Conservation (phyloP, 2,329 filamentous ascomycete species). For the Hypoxylon rubiginosum region DNA sequence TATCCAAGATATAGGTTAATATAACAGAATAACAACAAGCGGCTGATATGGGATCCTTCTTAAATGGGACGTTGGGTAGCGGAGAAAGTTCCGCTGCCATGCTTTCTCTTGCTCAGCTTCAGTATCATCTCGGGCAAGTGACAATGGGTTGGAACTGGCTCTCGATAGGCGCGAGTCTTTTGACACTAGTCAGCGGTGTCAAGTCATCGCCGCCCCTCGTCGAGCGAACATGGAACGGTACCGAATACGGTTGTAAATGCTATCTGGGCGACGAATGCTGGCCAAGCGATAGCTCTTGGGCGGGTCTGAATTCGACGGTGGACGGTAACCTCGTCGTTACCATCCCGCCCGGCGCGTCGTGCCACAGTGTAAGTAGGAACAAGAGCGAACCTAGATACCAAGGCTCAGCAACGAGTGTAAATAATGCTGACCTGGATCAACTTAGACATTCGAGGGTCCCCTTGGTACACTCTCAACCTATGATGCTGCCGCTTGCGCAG, state of each 20-base stretch:
- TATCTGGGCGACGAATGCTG: conserved; percentile 52
- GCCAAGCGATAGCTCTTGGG: conserved; percentile 49
- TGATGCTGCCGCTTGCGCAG: conserved; percentile 53
- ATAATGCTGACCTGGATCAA: conserved; percentile 10
- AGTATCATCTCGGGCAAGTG: conserved; percentile 3
- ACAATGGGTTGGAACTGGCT: conserved; percentile 36
- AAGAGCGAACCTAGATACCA: background rate
- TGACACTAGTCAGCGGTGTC: conserved; percentile 21
- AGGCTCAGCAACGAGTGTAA: background rate
- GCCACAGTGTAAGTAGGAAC: conserved; percentile 52
- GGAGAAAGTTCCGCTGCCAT: conserved; percentile 1
- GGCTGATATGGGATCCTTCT: background rate
- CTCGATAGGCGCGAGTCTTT: conserved; percentile 25
- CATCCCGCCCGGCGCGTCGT: conserved; percentile 52
- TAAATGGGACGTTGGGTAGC: conserved; percentile 17
- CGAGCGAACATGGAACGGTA: conserved; percentile 46
- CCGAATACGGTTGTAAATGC: conserved; percentile 52
- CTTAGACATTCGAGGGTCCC: conserved; percentile 54
- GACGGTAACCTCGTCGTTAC: conserved; percentile 53
- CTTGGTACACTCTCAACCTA: conserved; percentile 55
- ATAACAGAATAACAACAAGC: conserved; percentile 9
- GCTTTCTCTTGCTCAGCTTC: background rate
- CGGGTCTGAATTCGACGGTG: conserved; percentile 53
- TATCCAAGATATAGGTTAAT: conserved; percentile 22
- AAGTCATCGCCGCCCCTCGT: conserved; percentile 30